Evolutionary conservation across 2,329 filamentous ascomycete genomes (phyloP), one percentile per base, ranked within the genome.

Genomic region (Fusarium scirpi): DNA sequence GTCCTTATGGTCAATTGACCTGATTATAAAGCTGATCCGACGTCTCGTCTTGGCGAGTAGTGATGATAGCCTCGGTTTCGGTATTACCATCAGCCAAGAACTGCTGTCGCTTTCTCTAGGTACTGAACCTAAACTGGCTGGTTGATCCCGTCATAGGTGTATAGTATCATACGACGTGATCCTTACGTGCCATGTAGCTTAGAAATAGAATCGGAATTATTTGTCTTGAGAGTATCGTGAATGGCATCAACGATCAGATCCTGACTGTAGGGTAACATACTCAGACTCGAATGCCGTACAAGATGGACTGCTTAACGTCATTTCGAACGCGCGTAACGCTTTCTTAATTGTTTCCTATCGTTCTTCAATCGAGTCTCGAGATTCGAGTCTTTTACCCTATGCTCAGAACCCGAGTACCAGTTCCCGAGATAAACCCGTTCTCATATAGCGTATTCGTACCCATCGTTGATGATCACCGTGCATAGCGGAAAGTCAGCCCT

Each of bases 21-120:
- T 22, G 49, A 57, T 38, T 58, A 38, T 64, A 30, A 61, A 62
- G 44, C 15, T 40, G 18, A 13, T 18, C 20, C 13, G 11, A 8
- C 20, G 2, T 8, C 25, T 20, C 8, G 4, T 9, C 4, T 22
- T 8, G 1, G 3, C 9, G 32, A 29, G 8, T 12, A 13, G 15
- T 6, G 4, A 1, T n/a, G 12, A 30, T 20, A 32, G 27, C 43
- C 61, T 64, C 61, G 48, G 59, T 22, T 47, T 1, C 11, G 12
- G n/a, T 1, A 22, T 49, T 10, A 29, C 7, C 9, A 20, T 11
- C 32, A 12, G 7, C 4, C 3, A 7, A 13, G 2, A 6, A 20
- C 5, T 51, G 12, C 6, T 12, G 8, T 22, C 5, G 16, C 5
- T 9, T 4, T 38, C 12, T 25, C 25, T 2, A 27, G 25, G 1